Base-by-base conservation (phyloP, 73 alveolate genomes). In the Symbiodinium natans region DNA sequence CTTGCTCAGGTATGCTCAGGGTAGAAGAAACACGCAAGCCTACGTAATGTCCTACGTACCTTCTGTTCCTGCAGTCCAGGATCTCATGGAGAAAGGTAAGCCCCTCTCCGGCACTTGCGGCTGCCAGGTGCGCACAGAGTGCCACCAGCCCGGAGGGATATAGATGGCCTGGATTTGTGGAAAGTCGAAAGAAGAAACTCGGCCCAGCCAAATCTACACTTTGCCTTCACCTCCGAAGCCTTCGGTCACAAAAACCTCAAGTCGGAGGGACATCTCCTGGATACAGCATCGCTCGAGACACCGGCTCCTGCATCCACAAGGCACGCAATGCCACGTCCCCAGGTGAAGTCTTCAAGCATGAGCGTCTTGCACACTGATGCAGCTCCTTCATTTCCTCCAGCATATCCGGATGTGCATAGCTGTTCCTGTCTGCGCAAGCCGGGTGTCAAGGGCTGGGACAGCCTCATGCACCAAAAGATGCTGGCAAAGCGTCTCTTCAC, bases 101-200 rank as follows among this genome's bases (percentile, higher is more conserved):
- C 8, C 94, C 10, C 19, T 19, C 8, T n/a, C 36, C 2, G 41
- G 29, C 63, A 4, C 19, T 6, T 68, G 34, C 17, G 97, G 97
- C 48, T 33, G 86, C 40, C 21, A 33, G 38, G 97, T 90, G 41
- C 87, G 97, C 73, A 90, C 46, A 54, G 88, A 71, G 31, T 90
- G 97, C 97, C 97, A 90, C 97, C 97, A 90, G 75, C 97, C 97
- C 29, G 97, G 97, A 5, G 97, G 97, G 75, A 90, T 90, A 52
- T 68, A 90, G 97, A 90, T 73, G 27, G 97, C 97, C 86, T 90
- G 29, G 42, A 10, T 3, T 46, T 23, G 43, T 52, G 8, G 0
- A 52, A 8, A 52, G 1, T 15, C 25, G 71, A 52, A 23, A 52
- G 6, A 52, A 5, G 71, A 23, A 52, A 29, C 71, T 52, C n/a